These are phyloP conservation scores for Pseudogymnoascus pannorum DNA, from an alignment of 2,329 filamentous ascomycete genomes.

Conservation along the genomic window DNA sequence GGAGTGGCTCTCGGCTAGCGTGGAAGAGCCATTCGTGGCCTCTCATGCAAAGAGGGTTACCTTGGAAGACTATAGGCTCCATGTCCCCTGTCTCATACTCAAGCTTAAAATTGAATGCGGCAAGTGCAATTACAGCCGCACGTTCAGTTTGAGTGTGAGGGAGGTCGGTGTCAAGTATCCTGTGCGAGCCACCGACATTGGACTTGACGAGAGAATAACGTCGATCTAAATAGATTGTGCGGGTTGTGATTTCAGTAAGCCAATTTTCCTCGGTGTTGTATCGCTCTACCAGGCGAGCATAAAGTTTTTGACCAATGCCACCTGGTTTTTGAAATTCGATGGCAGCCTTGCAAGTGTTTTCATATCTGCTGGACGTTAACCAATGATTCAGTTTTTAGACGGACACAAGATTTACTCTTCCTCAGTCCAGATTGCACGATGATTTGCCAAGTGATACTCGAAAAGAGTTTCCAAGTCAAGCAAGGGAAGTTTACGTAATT, in stretches of 20 bases:
- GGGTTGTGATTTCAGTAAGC: not conserved
- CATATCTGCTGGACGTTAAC: not conserved
- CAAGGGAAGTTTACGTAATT: slow-evolving; percentile 14
- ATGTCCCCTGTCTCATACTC: slow-evolving; percentile 18
- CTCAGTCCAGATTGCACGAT: not conserved
- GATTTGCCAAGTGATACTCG: slow-evolving; percentile 5
- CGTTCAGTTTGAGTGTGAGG: slow-evolving; percentile 24
- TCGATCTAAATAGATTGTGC: slow-evolving; percentile 5
- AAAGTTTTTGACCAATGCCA: slow-evolving; percentile 13
- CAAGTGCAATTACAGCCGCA: slow-evolving; percentile 23
- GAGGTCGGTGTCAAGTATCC: slow-evolving; percentile 7
- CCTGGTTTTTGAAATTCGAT: slow-evolving; percentile 11
- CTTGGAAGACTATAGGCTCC: slow-evolving; percentile 16
- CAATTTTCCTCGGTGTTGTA: slow-evolving; percentile 11
- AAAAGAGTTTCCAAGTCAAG: slow-evolving; percentile 13
- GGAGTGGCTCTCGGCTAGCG: slow-evolving; percentile 21
- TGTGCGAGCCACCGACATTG: slow-evolving; percentile 9
- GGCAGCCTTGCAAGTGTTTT: slow-evolving; percentile 3
- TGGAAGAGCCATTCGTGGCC: slow-evolving; percentile 28
- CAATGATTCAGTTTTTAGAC: not conserved
- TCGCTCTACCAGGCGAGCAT: slow-evolving; percentile 13
- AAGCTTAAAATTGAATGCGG: slow-evolving; percentile 23
- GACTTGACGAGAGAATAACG: slow-evolving; percentile 7
- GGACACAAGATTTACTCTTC: slow-evolving; percentile 10
- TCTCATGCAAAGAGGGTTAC: slow-evolving; percentile 20